Conservation (phyloP, 257 asterid species). For the Nicotiana attenuata region DNA sequence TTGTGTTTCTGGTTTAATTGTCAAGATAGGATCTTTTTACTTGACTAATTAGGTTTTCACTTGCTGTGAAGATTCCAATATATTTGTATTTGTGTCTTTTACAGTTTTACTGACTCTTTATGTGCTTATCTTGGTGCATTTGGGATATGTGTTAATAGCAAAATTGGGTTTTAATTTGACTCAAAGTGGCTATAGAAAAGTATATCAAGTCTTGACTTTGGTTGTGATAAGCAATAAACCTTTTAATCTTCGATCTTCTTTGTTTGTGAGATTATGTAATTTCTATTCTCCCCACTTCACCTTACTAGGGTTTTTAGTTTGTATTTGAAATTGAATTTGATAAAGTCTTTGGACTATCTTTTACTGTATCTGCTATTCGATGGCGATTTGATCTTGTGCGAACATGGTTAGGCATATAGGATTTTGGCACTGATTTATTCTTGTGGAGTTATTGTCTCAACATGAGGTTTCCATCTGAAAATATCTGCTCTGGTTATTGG, state of each 20-base stretch:
- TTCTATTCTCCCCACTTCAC: not conserved
- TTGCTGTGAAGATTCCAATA: not conserved
- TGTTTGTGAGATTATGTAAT: not conserved
- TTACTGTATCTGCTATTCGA: too few species aligned
- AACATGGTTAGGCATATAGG: not conserved
- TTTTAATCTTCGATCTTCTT: not conserved
- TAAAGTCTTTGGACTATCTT: too few species aligned
- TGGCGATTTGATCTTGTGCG: too few species aligned
- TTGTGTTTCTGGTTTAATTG: not conserved
- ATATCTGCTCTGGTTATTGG: not conserved
- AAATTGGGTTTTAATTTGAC: not conserved
- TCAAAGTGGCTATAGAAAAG: not conserved
- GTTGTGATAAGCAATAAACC: not conserved
- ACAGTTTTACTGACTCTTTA: not conserved
- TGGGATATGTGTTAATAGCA: not conserved
- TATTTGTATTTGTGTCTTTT: not conserved
- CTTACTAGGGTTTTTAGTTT: not conserved
- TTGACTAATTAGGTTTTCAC: conserved; percentile 4
- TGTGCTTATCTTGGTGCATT: not conserved
- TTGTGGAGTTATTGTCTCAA: not conserved
- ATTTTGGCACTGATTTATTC: not conserved
- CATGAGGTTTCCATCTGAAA: not conserved
- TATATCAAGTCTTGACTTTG: not conserved
- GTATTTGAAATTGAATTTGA: too few species aligned
- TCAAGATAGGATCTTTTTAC: not conserved